Evolutionary conservation across 306 rosid species (phyloP), one percentile per base, ranked within the genome.

Genomic region (Vigna hirtella): DNA sequence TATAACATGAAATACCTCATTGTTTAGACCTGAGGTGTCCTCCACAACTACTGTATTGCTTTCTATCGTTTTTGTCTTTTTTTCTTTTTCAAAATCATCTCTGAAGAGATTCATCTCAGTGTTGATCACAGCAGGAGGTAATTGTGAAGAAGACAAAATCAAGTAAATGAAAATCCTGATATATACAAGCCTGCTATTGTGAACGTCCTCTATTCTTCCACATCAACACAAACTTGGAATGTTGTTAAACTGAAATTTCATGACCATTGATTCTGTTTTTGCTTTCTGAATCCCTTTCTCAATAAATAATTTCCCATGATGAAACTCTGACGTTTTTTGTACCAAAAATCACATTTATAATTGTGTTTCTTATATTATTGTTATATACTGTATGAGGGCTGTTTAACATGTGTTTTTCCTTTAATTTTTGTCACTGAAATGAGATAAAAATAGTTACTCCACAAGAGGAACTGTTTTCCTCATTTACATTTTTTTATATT

Each of bases 251-350:
- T 59, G 18, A 59, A 59, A 59, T 59, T 61, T 4, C 42, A 24
- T 12, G 16, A 15, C 50, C 4, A 2, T 26, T 1, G 1, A 64
- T 66, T 67, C n/a, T 4, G 45, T 82, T 70, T 20, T 83, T 11
- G 17, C 20, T 58, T 72, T 64, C 57, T 66, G 38, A 71, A 50
- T 30, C 63, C 40, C 10, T 67, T 47, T 32, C 49, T 57, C 65
- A 20, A 32, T 32, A 77, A 43, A 66, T 64, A 24, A 75, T 79
- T 79, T 76, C 22, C 59, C 18, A 17, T 56, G 79, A 17, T 70
- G 62, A 32, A 79, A 53, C 45, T 34, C 57, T 32, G 18, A 13
- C 18, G 63, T 51, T 43, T 49, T 70, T 15, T 1, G 20, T 32
- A 55, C 63, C 22, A 15, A 47, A 32, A 72, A 28, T 68, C 42